phyloP scores from a whole-genome alignment of 1,139 yeast genomes.

The Suhomyces bribrorum region DNA sequence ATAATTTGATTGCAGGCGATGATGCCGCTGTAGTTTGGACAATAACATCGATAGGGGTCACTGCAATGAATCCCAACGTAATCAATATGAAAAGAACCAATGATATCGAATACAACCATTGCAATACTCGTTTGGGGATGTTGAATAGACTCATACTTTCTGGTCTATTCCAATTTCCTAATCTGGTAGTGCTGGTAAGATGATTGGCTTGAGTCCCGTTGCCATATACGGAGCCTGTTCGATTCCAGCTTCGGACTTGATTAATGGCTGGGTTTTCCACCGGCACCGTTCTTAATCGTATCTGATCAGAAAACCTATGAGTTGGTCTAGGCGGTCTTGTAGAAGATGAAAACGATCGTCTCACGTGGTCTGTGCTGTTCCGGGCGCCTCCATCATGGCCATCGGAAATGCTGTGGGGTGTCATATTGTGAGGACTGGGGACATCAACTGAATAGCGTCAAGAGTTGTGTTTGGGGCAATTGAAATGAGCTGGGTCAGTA shows the following conservation, averaged over 20 bases:
- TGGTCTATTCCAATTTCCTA: constrained; percentile 8
- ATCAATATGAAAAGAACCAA: constrained; percentile 48
- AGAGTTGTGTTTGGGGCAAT: too few species aligned
- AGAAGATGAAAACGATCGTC: not conserved
- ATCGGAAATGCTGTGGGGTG: not conserved
- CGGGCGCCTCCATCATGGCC: not conserved
- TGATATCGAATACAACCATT: constrained; percentile 59
- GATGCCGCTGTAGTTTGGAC: constrained; percentile 60
- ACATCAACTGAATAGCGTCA: not conserved
- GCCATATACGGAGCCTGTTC: constrained; percentile 1
- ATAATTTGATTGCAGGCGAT: constrained; percentile 63
- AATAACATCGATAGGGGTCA: constrained; percentile 75
- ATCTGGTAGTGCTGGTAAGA: constrained; percentile 6
- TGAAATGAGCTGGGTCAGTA: too few species aligned
- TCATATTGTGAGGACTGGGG: not conserved
- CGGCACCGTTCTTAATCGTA: constrained; percentile 5
- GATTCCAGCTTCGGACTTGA: not conserved
- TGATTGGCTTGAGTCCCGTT: not conserved
- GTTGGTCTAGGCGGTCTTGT: constrained; percentile 1
- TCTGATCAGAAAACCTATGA: constrained; percentile 4
- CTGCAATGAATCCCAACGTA: constrained; percentile 53
- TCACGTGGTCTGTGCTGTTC: not conserved
- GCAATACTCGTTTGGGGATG: constrained; percentile 40
- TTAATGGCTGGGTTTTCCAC: not conserved
- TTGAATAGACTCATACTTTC: constrained; percentile 18